phyloP scores from a whole-genome alignment of 2,329 filamentous ascomycete genomes.

The Fusarium verrucosum region DNA sequence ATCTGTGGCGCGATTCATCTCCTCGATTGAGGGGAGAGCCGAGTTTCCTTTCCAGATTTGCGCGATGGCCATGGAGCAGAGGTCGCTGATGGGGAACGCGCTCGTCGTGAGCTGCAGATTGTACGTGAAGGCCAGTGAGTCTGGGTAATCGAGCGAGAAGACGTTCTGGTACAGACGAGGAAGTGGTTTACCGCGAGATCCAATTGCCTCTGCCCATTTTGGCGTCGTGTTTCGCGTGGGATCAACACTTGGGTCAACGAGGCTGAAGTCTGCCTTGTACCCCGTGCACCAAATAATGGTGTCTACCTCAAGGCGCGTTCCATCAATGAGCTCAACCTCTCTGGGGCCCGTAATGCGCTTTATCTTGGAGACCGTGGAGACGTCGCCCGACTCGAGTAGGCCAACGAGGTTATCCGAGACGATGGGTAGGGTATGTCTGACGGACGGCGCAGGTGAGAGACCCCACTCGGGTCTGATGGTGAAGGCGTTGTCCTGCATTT shows the following conservation, averaged over 20 bases:
- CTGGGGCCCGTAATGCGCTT: constrained; percentile 38
- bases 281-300: constrained; percentile 50
- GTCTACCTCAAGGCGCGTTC: constrained; percentile 42
- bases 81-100: constrained; percentile 52
- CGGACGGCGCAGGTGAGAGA: constrained; percentile 39
- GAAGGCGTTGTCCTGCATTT: constrained; percentile 40
- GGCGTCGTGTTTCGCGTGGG: constrained; percentile 39
- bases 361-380: constrained; percentile 47
- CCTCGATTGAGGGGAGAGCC: constrained; percentile 47
- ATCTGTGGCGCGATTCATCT: constrained; percentile 52
- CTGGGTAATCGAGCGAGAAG: constrained; percentile 54
- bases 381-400: constrained; percentile 51
- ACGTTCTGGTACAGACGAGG: constrained; percentile 55
- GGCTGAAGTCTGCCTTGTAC: constrained; percentile 46
- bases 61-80: constrained; percentile 55
- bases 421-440: constrained; percentile 41
- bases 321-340: constrained; percentile 46
- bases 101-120: constrained; percentile 49
- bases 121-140: constrained; percentile 56
- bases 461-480: constrained; percentile 44
- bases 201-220: constrained; percentile 39
- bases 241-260: constrained; percentile 43
- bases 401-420: constrained; percentile 44
- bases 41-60: constrained; percentile 55
- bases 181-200: constrained; percentile 44